These are phyloP conservation scores for Polytrichum commune DNA, from an alignment of 225 moss, liverwort and hornwort species.

Conservation along the genomic window DNA sequence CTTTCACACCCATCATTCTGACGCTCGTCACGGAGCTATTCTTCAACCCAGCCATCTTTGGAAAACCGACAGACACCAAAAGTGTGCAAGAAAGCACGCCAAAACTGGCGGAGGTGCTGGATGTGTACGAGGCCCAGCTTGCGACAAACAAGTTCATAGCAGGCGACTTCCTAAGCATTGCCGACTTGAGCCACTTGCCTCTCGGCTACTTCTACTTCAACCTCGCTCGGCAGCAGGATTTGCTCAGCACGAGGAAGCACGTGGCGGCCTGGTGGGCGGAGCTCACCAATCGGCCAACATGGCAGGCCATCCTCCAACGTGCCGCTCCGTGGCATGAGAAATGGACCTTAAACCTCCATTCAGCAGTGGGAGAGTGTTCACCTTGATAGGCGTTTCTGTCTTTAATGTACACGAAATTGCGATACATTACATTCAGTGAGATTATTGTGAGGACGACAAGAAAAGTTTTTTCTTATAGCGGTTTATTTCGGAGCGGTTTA, in stretches of 20 bases:
- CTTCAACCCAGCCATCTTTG: constrained; percentile 7
- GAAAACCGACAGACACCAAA: constrained; percentile 12
- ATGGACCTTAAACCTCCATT: no score
- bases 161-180: constrained; percentile 59
- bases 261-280: constrained; percentile 36
- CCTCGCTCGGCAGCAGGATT: constrained; percentile 4
- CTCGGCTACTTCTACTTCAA: constrained; percentile 34
- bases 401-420: no score
- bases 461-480: no score
- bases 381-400: no score
- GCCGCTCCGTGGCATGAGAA: no score
- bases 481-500: no score
- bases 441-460: no score
- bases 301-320: constrained; percentile 14
- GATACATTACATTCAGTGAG: no score
- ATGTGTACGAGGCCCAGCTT: constrained; percentile 52
- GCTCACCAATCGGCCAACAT: constrained; percentile 23
- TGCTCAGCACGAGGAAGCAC: constrained; percentile 19
- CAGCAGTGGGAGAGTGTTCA: no score
- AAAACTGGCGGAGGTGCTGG: constrained; percentile 43
- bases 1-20: constrained; percentile 10
- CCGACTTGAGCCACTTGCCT: constrained; percentile 57
- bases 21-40: constrained; percentile 10
- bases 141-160: constrained; percentile 45
- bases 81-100: constrained; percentile 14